These are phyloP conservation scores for Saccharomycopsis crataegensis DNA, from an alignment of 1,139 yeast species.

Conservation along the genomic window DNA sequence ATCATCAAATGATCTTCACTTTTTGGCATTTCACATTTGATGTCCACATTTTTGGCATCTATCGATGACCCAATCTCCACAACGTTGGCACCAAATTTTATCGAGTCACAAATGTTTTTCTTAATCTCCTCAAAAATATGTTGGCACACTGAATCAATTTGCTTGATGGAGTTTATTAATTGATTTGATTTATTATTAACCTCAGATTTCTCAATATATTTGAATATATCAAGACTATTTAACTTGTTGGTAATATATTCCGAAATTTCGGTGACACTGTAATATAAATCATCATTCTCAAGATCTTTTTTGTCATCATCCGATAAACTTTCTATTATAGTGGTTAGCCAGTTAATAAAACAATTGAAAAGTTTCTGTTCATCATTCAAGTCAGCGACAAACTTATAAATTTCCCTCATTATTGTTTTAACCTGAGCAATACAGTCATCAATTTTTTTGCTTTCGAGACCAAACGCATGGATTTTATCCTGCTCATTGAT, in stretches of 20 bases:
- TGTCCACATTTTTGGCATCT: not conserved
- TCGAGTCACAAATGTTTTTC: not conserved
- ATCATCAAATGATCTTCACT: too few species aligned
- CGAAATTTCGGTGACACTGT: constrained; percentile 13
- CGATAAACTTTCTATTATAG: constrained; percentile 10
- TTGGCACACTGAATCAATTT: not conserved
- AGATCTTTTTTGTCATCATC: constrained; percentile 12
- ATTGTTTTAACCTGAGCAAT: constrained; percentile 39
- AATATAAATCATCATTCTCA: not conserved
- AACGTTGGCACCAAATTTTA: not conserved
- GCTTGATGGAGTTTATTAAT: not conserved
- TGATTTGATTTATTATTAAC: not conserved
- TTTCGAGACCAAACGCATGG: not conserved
- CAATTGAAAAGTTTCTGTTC: constrained; percentile 21
- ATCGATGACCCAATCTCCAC: not conserved
- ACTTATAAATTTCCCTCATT: constrained; percentile 29
- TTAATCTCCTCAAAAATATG: not conserved
- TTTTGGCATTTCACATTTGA: too few species aligned
- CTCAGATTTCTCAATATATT: not conserved
- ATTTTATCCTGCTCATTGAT: not conserved
- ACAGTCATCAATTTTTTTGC: constrained; percentile 22
- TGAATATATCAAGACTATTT: constrained; percentile 1
- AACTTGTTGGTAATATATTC: constrained; percentile 12
- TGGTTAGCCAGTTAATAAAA: constrained; percentile 15
- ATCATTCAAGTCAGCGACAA: constrained; percentile 23